A percentile compares a stretch with the other conserved stretches of the same genome.
Conservation (phyloP, 2,329 filamentous ascomycete genomes). For the Rhynchosporium agropyri region DNA sequence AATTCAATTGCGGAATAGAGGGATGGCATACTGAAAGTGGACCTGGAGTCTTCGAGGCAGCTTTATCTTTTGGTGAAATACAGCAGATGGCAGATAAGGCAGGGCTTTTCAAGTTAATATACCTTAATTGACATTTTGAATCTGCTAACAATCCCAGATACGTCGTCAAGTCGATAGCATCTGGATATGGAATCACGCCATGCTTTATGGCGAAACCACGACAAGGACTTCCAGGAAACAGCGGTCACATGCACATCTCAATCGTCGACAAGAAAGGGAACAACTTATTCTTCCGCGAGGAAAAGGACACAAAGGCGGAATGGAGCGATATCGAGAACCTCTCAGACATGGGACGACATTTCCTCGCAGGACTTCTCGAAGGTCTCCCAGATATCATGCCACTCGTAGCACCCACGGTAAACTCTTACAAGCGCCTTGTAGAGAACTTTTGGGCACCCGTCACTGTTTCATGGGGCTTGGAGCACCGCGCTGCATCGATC, state of each 20-base stretch:
- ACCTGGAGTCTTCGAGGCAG: constrained; percentile 93
- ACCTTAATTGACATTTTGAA: background rate
- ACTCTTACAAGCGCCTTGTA: constrained; percentile 96
- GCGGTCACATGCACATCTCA: constrained; percentile 93
- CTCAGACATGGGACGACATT: constrained; percentile 87
- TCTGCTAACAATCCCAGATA: constrained; percentile 54
- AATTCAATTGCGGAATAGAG: constrained; percentile 81
- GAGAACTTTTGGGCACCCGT: constrained; percentile 99
- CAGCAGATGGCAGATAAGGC: constrained; percentile 89
- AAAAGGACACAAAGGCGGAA: constrained; percentile 68
- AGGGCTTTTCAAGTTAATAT: constrained; percentile 78
- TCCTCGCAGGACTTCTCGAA: constrained; percentile 86
- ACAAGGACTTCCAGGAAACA: constrained; percentile 89
- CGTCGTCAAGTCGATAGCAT: constrained; percentile 84
- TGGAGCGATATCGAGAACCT: constrained; percentile 78
- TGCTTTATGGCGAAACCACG: constrained; percentile 99
- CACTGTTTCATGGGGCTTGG: constrained; percentile 94
- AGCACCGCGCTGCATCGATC: constrained; percentile 91
- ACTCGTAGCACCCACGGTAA: constrained; percentile 88
- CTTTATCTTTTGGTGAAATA: constrained; percentile 87
- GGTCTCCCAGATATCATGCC: constrained; percentile 96
- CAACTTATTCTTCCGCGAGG: constrained; percentile 79
- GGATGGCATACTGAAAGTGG: constrained; percentile 96
- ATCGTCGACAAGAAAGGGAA: constrained; percentile 77
- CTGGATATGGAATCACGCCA: constrained; percentile 86